Percentiles rank a stretch among this genome's conserved stretches.
phyloP scores from a whole-genome alignment of 2,329 filamentous ascomycete genomes.

The Hirsutella minnesotensis region DNA sequence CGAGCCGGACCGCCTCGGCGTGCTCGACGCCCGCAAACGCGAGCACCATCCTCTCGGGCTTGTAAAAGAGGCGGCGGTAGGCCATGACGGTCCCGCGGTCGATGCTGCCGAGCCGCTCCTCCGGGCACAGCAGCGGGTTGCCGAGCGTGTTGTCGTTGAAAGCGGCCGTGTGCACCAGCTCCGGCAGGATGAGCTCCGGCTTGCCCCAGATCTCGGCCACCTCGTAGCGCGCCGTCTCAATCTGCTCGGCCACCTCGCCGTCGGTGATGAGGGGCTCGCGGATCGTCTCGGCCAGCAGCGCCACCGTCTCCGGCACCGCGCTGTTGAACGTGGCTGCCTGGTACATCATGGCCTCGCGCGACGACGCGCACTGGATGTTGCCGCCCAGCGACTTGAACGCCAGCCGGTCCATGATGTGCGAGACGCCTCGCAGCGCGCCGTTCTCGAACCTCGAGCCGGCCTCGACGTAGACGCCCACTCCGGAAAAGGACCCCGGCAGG shows the following conservation, averaged over 20 bases:
- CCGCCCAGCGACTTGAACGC: slow-evolving; percentile 92
- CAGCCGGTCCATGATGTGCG: slow-evolving; percentile 89
- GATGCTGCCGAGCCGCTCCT: slow-evolving; percentile 68
- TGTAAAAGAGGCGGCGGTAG: slow-evolving; percentile 76
- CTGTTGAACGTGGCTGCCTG: slow-evolving; percentile 96
- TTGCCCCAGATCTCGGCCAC: slow-evolving; percentile 97
- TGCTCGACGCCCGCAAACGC: slow-evolving; percentile 91
- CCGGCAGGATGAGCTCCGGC: slow-evolving; percentile 88
- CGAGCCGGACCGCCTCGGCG: slow-evolving; percentile 62
- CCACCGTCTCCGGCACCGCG: slow-evolving; percentile 71
- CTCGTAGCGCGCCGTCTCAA: slow-evolving; percentile 88
- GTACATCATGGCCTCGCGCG: slow-evolving; percentile 95
- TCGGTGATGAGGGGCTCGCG: slow-evolving; percentile 75
- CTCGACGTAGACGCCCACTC: slow-evolving; percentile 91
- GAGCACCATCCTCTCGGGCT: slow-evolving; percentile 82
- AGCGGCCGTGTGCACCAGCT: slow-evolving; percentile 88
- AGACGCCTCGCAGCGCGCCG: slow-evolving; percentile 71
- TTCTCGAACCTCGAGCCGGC: slow-evolving; percentile 92
- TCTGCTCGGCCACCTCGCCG: slow-evolving; percentile 73
- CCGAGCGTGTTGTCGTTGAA: slow-evolving; percentile 95
- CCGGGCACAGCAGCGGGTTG: slow-evolving; percentile 83
- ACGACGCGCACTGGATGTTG: slow-evolving; percentile 94
- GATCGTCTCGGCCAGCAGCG: slow-evolving; percentile 84
- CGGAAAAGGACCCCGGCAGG: slow-evolving; percentile 86
- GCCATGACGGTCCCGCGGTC: slow-evolving; percentile 59